Base-by-base conservation (phyloP, 2,329 filamentous ascomycete species). In the Calonectria fujianensis region DNA sequence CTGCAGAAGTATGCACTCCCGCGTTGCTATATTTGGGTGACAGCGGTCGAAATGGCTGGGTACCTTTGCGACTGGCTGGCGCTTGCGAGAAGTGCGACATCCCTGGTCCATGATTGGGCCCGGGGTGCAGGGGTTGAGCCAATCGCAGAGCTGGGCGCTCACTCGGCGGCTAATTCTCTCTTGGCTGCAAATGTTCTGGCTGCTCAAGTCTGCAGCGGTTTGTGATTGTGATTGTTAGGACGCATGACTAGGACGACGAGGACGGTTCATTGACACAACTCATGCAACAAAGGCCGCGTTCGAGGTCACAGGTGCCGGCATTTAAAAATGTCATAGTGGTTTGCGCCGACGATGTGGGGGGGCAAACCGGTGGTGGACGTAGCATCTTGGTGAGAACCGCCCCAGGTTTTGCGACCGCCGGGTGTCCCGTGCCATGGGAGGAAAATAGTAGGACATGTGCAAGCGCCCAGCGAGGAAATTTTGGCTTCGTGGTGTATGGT, bases 11-110 rank as follows among this genome's bases (percentile, higher is more conserved):
- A 50, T 57, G 51, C 68, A 71, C 20, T 70, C 68, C 24, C 16
- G 67, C 39, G 66, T 51, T 81, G 82, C 82, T 86, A 86, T 84
- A 84, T 84, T 84, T 85, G 80, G 82, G 65, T 79, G 75, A 81
- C 78, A 81, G 76, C 76, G 70, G 68, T 72, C 76, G 75, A 76
- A 73, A 76, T 78, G 78, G 77, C 57, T 50, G 32, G 57, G 68
- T 72, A 72, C 52, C 54, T 73, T 75, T 73, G 74, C 79, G 75
- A 82, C 78, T 83, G 83, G 82, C 82, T 86, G 83, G 84, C 84
- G 85, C 85, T 85, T 85, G 85, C 84, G 83, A 86, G 78, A 84
- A 75, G 64, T 74, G 75, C 75, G 72, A 75, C 74, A 59, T 73
- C 66, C 52, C 67, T 70, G 66, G 68, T 70, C 76, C 75, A 77